phyloP scores from a whole-genome alignment of 352 stramenopile species.

The Globisporangium perplexum region DNA sequence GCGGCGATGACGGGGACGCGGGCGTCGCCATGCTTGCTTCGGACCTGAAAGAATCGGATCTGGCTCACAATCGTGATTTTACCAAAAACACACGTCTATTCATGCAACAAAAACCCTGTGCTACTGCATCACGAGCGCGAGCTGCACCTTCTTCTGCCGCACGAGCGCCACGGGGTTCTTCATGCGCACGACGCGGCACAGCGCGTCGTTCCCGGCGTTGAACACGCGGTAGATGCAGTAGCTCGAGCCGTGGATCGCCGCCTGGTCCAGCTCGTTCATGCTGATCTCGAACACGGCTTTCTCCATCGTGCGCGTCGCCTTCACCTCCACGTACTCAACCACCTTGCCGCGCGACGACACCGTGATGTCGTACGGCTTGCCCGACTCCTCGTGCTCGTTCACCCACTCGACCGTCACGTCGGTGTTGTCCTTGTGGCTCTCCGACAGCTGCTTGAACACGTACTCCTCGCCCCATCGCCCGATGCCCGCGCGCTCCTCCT shows the following conservation, averaged over 20 bases:
- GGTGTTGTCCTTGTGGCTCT: constrained; percentile 26
- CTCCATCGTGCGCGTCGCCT: constrained; percentile 83
- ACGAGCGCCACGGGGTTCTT: constrained; percentile 81
- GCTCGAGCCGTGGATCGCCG: constrained; percentile 62
- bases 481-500: constrained; percentile 70
- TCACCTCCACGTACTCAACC: constrained; percentile 84
- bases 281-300: constrained; percentile 87
- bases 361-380: constrained; percentile 76
- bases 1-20: background rate
- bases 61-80: background rate
- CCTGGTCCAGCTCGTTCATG: constrained; percentile 85
- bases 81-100: background rate
- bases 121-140: constrained; percentile 78
- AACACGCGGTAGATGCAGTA: constrained; percentile 87
- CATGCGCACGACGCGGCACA: constrained; percentile 77
- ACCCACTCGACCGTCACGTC: constrained; percentile 58
- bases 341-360: constrained; percentile 40
- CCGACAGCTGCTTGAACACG: constrained; percentile 66
- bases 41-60: background rate
- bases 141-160: constrained; percentile 74
- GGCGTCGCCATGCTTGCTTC: background rate
- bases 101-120: background rate
- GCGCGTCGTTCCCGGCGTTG: constrained; percentile 61
- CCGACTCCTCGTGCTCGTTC: constrained; percentile 76
- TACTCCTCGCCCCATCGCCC: constrained; percentile 83